phyloP scores from a whole-genome alignment of 2,329 filamentous ascomycete species.

The Tympanopsis confertula region DNA sequence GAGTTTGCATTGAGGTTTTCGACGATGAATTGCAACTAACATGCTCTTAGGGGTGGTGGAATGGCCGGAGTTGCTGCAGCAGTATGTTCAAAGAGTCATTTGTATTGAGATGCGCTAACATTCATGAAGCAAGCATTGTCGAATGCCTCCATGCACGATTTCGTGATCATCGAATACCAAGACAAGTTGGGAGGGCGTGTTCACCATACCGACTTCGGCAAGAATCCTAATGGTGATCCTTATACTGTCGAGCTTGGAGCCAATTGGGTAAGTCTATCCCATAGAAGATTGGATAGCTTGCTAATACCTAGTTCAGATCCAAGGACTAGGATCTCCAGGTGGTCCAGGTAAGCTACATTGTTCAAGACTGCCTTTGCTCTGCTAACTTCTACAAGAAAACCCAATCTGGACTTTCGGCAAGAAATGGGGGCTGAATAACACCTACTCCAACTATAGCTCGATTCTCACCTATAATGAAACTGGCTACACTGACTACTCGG shows the following conservation, averaged over 20 bases:
- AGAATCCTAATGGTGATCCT: conserved; percentile 31
- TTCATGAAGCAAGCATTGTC: conserved; percentile 51
- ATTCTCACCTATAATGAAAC: conserved; percentile 49
- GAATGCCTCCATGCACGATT: conserved; percentile 50
- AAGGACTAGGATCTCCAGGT: not conserved
- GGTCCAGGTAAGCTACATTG: not conserved
- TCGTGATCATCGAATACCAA: conserved; percentile 54
- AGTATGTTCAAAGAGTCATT: conserved; percentile 18
- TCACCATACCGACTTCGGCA: conserved; percentile 43
- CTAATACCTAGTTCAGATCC: not conserved
- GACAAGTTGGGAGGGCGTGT: conserved; percentile 51
- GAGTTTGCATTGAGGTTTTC: not conserved
- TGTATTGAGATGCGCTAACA: conserved; percentile 35
- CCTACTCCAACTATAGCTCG: conserved; percentile 43
- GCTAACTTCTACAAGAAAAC: conserved; percentile 30
- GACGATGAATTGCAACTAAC: too few species aligned
- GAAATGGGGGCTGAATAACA: conserved; percentile 43
- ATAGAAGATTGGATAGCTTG: not conserved
- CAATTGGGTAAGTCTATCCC: conserved; percentile 38
- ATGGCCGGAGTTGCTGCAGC: not conserved
- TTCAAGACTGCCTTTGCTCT: not conserved
- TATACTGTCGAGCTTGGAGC: conserved; percentile 54
- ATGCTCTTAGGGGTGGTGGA: not conserved
- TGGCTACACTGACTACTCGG: conserved; percentile 36
- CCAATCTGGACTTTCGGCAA: conserved; percentile 50